A percentile compares a stretch with the other conserved stretches of the same genome.
Conservation (phyloP, 352 stramenopile species). For the Globisporangium barbulae region DNA sequence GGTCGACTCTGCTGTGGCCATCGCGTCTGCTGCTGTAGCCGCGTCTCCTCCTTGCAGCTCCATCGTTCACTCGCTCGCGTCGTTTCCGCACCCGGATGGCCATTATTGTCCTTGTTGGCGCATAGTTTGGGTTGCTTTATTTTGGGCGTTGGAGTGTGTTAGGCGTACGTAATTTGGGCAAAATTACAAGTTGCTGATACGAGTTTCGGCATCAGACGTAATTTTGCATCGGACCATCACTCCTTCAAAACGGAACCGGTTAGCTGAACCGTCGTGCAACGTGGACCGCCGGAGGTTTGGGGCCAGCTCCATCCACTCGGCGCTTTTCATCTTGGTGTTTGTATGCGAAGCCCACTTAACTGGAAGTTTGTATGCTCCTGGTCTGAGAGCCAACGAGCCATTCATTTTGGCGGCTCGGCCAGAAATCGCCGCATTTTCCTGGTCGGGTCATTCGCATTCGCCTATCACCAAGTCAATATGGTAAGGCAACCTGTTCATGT, state of each 20-base stretch:
- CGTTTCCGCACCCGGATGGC: background rate
- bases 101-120: too few species aligned
- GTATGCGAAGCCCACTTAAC: slow-evolving; percentile 25
- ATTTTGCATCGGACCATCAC: background rate
- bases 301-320: slow-evolving; percentile 2
- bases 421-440: slow-evolving; percentile 24
- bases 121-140: too few species aligned
- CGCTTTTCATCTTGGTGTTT: slow-evolving; percentile 23
- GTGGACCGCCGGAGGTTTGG: background rate
- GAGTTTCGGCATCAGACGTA: background rate
- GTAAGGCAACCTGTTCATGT: slow-evolving; percentile 41
- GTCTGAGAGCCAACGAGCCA: slow-evolving; percentile 69
- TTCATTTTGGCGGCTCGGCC: slow-evolving; percentile 58
- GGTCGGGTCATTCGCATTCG: slow-evolving; percentile 75
- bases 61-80: background rate
- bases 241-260: background rate
- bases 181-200: background rate
- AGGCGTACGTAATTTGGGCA: background rate
- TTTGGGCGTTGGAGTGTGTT: too few species aligned
- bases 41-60: background rate
- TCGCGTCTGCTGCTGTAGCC: background rate
- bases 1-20: too few species aligned
- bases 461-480: slow-evolving; percentile 89
- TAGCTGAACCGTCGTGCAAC: background rate
- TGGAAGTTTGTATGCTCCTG: slow-evolving; percentile 42